Conservation (phyloP, 2,329 filamentous ascomycete genomes). For the Lithohypha guttulata region DNA sequence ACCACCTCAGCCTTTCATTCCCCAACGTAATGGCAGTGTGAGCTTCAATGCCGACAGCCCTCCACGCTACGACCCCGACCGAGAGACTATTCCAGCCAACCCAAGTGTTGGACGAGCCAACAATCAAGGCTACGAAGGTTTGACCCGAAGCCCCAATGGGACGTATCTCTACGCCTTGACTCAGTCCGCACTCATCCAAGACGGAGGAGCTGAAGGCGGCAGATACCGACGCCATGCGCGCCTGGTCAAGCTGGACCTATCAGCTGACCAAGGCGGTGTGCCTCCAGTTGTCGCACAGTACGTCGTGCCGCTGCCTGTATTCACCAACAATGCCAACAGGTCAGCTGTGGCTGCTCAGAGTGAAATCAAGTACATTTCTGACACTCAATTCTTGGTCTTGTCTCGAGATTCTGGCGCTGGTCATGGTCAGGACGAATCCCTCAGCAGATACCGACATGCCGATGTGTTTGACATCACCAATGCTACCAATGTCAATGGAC, state of each 20-base stretch:
- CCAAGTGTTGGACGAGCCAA: constrained; percentile 55
- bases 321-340: constrained; percentile 38
- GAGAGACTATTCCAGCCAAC: constrained; percentile 43
- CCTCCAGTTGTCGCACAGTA: constrained; percentile 50
- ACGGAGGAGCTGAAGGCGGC: constrained; percentile 46
- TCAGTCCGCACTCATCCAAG: constrained; percentile 54
- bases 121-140: constrained; percentile 65
- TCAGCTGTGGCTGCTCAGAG: constrained; percentile 50
- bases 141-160: constrained; percentile 53
- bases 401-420: constrained; percentile 55
- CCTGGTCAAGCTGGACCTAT: constrained; percentile 54
- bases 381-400: constrained; percentile 56
- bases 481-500: constrained; percentile 51
- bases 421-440: constrained; percentile 41
- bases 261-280: constrained; percentile 22
- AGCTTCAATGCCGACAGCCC: constrained; percentile 56
- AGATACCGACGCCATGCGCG: constrained; percentile 46
- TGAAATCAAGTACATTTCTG: constrained; percentile 54
- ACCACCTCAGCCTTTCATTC: constrained; percentile 54
- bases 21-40: constrained; percentile 49
- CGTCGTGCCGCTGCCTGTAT: constrained; percentile 54
- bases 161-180: constrained; percentile 54
- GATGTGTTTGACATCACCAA: constrained; percentile 56
- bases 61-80: constrained; percentile 46
- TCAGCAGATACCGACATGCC: constrained; percentile 55